Percentiles rank a stretch among this genome's conserved stretches.
These are phyloP conservation scores for Nannochloris sp. DNA, from an alignment of 139 green algal species.

Conservation along the genomic window DNA sequence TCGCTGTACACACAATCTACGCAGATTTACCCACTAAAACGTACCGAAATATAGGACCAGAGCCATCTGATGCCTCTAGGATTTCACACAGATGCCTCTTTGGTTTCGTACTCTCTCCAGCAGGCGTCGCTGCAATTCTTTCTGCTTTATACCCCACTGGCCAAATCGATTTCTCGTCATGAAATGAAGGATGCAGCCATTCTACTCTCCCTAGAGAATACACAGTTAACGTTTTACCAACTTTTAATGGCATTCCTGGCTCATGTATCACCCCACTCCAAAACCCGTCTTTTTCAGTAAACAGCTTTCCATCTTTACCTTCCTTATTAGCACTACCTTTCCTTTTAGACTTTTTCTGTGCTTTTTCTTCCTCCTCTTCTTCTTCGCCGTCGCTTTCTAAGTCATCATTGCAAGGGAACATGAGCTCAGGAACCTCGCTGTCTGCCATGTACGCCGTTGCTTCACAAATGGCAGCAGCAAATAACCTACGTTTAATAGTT, in stretches of 20 bases:
- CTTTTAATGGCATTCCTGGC: neutral
- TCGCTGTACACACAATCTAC: too few species aligned
- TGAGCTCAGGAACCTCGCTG: neutral
- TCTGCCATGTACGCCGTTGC: neutral
- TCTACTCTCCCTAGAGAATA: conserved; percentile 51
- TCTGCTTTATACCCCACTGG: conserved; percentile 51
- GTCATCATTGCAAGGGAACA: conserved; percentile 3
- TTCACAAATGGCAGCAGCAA: conserved; percentile 1
- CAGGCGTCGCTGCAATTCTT: conserved; percentile 19
- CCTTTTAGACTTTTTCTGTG: neutral
- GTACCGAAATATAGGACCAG: conserved; percentile 54
- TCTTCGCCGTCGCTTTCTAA: conserved; percentile 15
- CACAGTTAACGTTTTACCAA: conserved; percentile 17
- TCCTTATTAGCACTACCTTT: neutral
- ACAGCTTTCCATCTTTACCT: neutral
- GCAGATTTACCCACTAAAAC: too few species aligned
- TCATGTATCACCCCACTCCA: too few species aligned
- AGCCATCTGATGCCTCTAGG: conserved; percentile 22
- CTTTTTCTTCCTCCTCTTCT: too few species aligned
- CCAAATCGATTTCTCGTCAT: conserved; percentile 59
- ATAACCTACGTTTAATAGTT: neutral
- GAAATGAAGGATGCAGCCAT: conserved; percentile 56
- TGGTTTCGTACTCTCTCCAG: conserved; percentile 1
- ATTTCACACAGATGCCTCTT: conserved; percentile 41
- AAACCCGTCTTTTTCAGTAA: too few species aligned